Percentiles rank a stretch among this genome's conserved stretches.
phyloP scores from a whole-genome alignment of 495 filamentous ascomycete genomes.

The Cryomyces antarcticus region DNA sequence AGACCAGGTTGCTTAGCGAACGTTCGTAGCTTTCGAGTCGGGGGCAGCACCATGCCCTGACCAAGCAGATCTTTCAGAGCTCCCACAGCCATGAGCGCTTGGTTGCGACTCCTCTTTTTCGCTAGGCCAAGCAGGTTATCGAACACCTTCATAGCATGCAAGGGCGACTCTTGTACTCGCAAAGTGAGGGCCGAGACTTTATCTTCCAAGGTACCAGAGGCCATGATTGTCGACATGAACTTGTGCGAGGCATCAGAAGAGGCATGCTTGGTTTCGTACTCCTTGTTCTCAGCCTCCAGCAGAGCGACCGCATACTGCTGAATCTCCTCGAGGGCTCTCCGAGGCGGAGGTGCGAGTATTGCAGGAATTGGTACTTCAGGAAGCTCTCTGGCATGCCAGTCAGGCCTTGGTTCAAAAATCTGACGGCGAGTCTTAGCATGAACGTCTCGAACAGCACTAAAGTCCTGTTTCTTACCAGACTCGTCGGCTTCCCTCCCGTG shows the following conservation, averaged over 20 bases:
- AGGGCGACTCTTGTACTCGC: slow-evolving; percentile 81
- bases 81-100: slow-evolving; percentile 75
- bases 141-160: slow-evolving; percentile 76
- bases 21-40: slow-evolving; percentile 53
- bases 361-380: slow-evolving; percentile 29
- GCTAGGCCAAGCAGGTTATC: slow-evolving; percentile 64
- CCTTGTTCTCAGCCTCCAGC: slow-evolving; percentile 48
- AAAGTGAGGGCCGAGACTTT: slow-evolving; percentile 90
- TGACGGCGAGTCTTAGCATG: slow-evolving; percentile 11
- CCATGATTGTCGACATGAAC: slow-evolving; percentile 92
- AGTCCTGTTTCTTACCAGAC: too few species aligned
- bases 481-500: too few species aligned
- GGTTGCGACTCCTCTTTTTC: slow-evolving; percentile 76
- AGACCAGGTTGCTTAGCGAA: slow-evolving; percentile 71
- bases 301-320: slow-evolving; percentile 54
- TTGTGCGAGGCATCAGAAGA: slow-evolving; percentile 60
- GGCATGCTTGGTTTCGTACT: slow-evolving; percentile 33
- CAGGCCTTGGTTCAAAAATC: slow-evolving; percentile 57
- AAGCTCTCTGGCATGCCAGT: slow-evolving; percentile 60
- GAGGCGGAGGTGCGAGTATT: slow-evolving; percentile 26
- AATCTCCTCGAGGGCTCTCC: slow-evolving; percentile 44
- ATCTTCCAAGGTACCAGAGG: slow-evolving; percentile 85
- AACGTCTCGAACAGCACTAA: too few species aligned
- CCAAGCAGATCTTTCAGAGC: slow-evolving; percentile 88
- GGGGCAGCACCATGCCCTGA: slow-evolving; percentile 65